A percentile compares a stretch with the other conserved stretches of the same genome.
Evolutionary conservation across 805 yeast species (phyloP).

Genomic region (Tetrapisispora arboricola): DNA sequence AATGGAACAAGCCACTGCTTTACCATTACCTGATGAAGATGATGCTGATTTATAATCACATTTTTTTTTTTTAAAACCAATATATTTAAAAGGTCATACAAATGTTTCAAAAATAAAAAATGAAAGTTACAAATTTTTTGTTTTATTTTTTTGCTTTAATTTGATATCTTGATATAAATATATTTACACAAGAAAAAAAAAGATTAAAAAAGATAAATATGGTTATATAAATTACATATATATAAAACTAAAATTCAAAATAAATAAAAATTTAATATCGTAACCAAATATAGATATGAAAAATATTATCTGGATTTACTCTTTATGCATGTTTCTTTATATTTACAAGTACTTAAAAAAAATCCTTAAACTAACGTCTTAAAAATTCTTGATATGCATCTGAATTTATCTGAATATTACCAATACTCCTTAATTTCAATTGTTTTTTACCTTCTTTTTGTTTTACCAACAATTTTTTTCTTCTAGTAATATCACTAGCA

Average conservation of each 20-base stretch:
- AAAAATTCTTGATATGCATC: conserved; percentile 87
- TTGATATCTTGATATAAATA: neutral
- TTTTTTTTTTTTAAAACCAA: neutral
- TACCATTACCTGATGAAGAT: conserved; percentile 99
- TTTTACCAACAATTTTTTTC: conserved; percentile 75
- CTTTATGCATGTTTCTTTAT: too few relatives aligned
- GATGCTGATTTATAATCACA: conserved; percentile 85
- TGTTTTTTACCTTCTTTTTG: conserved; percentile 92
- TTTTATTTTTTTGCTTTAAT: too few relatives aligned
- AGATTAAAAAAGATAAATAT: neutral
- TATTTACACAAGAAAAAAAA: neutral
- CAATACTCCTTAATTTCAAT: conserved; percentile 62
- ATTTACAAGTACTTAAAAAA: neutral
- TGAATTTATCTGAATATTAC: conserved; percentile 65
- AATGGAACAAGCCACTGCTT: conserved; percentile 98
- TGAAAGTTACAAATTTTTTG: too few relatives aligned
- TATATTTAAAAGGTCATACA: neutral
- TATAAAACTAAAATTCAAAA: neutral
- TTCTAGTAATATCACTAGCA: conserved; percentile 84
- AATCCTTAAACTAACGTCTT: conserved; percentile 12
- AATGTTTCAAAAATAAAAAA: conserved; percentile 3
- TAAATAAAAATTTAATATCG: neutral
- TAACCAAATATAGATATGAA: too few relatives aligned
- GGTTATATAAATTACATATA: neutral
- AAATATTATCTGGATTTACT: too few relatives aligned